Percentiles rank a stretch among this genome's conserved stretches.
Evolutionary conservation across 208 protist genomes (phyloP).

Genomic region (Crithidia mellificae): DNA sequence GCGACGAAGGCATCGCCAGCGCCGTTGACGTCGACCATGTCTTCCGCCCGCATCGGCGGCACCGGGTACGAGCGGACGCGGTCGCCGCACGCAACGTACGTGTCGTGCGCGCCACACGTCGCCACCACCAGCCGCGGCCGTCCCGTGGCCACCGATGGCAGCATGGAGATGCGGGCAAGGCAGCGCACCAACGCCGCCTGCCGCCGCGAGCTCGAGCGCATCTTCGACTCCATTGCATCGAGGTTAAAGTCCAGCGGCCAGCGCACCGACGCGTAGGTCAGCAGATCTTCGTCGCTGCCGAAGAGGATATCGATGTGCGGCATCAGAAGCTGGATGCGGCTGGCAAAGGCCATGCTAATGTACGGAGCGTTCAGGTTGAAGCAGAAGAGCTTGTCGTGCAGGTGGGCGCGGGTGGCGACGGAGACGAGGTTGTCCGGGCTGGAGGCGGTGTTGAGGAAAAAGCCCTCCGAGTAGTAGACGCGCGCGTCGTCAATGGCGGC

Average conservation of each 20-base stretch:
- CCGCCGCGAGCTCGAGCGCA: constrained; percentile 14
- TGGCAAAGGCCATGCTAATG: constrained; percentile 89
- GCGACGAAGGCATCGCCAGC: constrained; percentile 98
- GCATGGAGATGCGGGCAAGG: constrained; percentile 63
- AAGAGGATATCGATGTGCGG: constrained; percentile 96
- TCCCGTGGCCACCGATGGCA: constrained; percentile 63
- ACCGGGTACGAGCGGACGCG: constrained; percentile 48
- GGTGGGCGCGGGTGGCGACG: constrained; percentile 78
- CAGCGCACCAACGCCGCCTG: constrained; percentile 25
- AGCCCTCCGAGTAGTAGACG: constrained; percentile 91
- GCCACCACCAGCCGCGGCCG: constrained; percentile 82
- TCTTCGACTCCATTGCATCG: constrained; percentile 6
- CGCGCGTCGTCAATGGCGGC: constrained; percentile 53
- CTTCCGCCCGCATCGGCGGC: constrained; percentile 47
- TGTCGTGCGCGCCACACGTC: constrained; percentile 90
- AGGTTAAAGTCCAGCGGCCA: constrained; percentile 63
- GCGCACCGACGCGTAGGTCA: constrained; percentile 57
- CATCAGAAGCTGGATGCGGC: constrained; percentile 70
- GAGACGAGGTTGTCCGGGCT: constrained; percentile 75
- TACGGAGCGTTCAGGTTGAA: constrained; percentile 97
- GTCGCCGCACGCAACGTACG: constrained; percentile 74
- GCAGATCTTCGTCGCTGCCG: constrained; percentile 94
- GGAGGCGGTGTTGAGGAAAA: constrained; percentile 95
- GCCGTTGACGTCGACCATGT: constrained; percentile 97
- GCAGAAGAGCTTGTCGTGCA: constrained; percentile 90